phyloP scores from a whole-genome alignment of 2,329 filamentous ascomycete species.

The Aspergillus tanneri region DNA sequence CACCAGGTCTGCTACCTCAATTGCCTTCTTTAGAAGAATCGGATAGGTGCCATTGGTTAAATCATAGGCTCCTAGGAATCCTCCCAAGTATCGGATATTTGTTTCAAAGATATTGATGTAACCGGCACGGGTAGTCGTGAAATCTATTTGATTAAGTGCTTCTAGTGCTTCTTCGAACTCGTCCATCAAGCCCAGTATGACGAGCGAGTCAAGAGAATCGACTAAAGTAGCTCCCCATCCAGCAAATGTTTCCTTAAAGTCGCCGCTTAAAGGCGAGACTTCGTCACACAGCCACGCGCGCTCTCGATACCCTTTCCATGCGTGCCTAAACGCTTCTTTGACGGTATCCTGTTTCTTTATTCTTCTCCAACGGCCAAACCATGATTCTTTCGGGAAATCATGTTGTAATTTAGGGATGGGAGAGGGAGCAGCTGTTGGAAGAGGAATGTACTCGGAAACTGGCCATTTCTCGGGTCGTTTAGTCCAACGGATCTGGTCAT shows the following conservation, averaged over 20 bases:
- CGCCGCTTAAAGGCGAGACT: slow-evolving; percentile 68
- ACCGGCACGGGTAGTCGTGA: slow-evolving; percentile 65
- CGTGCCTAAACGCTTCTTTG: slow-evolving; percentile 70
- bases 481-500: slow-evolving; percentile 61
- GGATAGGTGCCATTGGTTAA: slow-evolving; percentile 70
- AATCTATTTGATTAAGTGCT: slow-evolving; percentile 73
- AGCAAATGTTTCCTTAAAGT: slow-evolving; percentile 77
- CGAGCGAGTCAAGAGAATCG: slow-evolving; percentile 76
- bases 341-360: slow-evolving; percentile 65
- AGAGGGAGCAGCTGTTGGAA: slow-evolving; percentile 70
- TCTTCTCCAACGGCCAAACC: slow-evolving; percentile 59
- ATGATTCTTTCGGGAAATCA: slow-evolving; percentile 64
- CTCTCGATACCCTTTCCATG: slow-evolving; percentile 80
- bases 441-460: slow-evolving; percentile 64
- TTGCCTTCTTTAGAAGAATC: slow-evolving; percentile 72
- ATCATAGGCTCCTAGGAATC: slow-evolving; percentile 81
- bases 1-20: slow-evolving; percentile 77
- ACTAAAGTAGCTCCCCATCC: slow-evolving; percentile 88
- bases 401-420: slow-evolving; percentile 75
- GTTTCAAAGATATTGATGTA: slow-evolving; percentile 90
- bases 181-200: slow-evolving; percentile 75
- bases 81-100: slow-evolving; percentile 86
- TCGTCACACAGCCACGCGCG: slow-evolving; percentile 87
- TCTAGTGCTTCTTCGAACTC: slow-evolving; percentile 77
- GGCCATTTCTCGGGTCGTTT: slow-evolving; percentile 75